phyloP scores from a whole-genome alignment of 306 rosid genomes.

The Quercus parvula region DNA sequence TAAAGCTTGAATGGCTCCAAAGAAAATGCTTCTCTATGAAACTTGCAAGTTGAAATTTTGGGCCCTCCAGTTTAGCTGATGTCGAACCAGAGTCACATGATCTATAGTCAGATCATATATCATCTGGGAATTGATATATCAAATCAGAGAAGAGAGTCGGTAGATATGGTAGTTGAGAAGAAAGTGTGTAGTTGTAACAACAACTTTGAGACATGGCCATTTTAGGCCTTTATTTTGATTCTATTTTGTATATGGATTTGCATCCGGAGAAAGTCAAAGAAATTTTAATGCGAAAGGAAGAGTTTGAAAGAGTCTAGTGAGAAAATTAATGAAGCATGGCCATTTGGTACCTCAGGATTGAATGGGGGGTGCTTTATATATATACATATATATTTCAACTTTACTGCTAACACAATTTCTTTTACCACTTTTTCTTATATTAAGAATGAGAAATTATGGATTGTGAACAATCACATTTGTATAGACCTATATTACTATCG shows the following conservation, averaged over 20 bases:
- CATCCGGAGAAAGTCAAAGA: background rate
- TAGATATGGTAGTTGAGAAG: background rate
- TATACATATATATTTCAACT: background rate
- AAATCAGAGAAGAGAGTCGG: background rate
- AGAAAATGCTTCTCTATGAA: background rate
- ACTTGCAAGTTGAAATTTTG: background rate
- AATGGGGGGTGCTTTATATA: background rate
- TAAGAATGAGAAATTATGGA: too few species aligned
- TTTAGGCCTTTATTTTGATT: background rate
- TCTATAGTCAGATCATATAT: background rate
- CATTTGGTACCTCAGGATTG: background rate
- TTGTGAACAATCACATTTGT: rapidly evolving
- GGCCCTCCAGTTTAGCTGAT: background rate
- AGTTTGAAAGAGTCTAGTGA: background rate
- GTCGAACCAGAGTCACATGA: background rate
- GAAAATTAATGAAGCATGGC: background rate
- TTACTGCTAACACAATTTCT: too few species aligned
- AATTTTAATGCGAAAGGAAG: background rate
- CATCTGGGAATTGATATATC: background rate
- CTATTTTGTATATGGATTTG: too few species aligned
- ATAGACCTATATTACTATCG: too few species aligned
- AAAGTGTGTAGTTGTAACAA: background rate
- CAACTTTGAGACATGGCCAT: background rate
- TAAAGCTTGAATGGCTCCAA: background rate
- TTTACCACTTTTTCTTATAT: too few species aligned